Evolutionary conservation across 305 asterid genomes (phyloP), one percentile per base, ranked within the genome.

Genomic region (Ilex paraguariensis): DNA sequence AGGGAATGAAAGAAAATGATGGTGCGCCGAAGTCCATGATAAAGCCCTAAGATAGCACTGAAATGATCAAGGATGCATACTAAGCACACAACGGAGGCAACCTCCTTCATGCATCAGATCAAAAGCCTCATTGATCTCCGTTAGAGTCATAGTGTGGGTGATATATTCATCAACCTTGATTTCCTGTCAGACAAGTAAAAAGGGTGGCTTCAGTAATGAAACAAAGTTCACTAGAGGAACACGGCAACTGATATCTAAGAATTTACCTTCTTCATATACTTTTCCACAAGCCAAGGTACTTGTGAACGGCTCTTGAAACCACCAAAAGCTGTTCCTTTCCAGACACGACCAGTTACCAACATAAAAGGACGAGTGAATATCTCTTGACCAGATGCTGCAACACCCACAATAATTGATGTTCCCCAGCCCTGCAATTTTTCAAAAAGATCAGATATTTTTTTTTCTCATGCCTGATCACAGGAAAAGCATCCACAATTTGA

Each of bases 281-380:
- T 91, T 14, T 91, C 97, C 9, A 94, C 99, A n/a, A 94, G 97
- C 90, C 90, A 82, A 60, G 99, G 97, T 28, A 94, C 98, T 76
- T 91, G 99, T 13, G 99, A 88, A 46, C 98, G 97, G 73, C 97
- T 91, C 81, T 94, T 91, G 79, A 91, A 94, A 46, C 99, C 98
- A 63, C 99, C 96, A 76, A 94, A 94, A 3, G 98, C 95, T 3
- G 99, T 94, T 66, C 99, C 99, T 80, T 94, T 94, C 99, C 99
- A 94, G 9, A 94, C 99, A 36, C 99, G 99, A 51, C 99, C 99
- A 1, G 98, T 94, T 65, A 94, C 99, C 69, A 94, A 87, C 81
- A 91, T 98, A 73, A 94, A 94, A 8, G 99, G 98, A 56, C 98
- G 98, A 0, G 99, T 94, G n/a, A 96, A 77, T 75, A 94, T 91